phyloP scores from a whole-genome alignment of 163 green algal species.

The Volvox carteri region DNA sequence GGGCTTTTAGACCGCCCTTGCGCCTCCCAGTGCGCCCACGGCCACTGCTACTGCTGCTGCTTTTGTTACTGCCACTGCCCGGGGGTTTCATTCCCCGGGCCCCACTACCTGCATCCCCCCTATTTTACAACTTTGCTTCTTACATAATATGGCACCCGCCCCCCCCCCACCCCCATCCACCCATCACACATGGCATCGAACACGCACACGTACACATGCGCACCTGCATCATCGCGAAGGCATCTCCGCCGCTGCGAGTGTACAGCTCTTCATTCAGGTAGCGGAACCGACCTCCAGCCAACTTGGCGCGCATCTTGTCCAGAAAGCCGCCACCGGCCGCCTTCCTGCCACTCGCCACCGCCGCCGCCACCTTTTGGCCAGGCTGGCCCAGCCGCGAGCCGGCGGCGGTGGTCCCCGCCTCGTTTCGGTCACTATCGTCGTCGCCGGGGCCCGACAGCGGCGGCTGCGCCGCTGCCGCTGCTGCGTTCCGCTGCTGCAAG shows the following conservation, averaged over 20 bases:
- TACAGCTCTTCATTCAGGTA: constrained; percentile 95
- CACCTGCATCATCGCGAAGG: constrained; percentile 80
- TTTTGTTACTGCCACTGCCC: no score
- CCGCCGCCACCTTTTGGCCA: not conserved
- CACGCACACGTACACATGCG: no score
- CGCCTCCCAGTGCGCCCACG: no score
- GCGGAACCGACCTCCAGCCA: constrained; percentile 87
- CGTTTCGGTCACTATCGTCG: not conserved
- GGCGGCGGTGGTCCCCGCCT: not conserved
- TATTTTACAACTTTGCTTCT: no score
- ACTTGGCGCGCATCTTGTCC: constrained; percentile 79
- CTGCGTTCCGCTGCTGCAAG: constrained; percentile 4
- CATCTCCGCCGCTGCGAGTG: constrained; percentile 78
- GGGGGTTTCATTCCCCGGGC: no score
- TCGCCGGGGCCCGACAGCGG: not conserved
- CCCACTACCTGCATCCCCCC: no score
- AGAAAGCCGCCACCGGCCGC: constrained; percentile 68
- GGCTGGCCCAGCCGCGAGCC: not conserved
- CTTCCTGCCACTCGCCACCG: not conserved
- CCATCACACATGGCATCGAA: no score
- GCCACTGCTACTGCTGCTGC: no score
- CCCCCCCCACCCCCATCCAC: no score
- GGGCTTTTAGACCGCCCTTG: no score
- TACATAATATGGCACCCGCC: no score
- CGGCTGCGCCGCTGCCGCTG: not conserved